A percentile compares a stretch with the other conserved stretches of the same genome.
Conservation (phyloP, 208 protist species). For the Crithidia bombi region DNA sequence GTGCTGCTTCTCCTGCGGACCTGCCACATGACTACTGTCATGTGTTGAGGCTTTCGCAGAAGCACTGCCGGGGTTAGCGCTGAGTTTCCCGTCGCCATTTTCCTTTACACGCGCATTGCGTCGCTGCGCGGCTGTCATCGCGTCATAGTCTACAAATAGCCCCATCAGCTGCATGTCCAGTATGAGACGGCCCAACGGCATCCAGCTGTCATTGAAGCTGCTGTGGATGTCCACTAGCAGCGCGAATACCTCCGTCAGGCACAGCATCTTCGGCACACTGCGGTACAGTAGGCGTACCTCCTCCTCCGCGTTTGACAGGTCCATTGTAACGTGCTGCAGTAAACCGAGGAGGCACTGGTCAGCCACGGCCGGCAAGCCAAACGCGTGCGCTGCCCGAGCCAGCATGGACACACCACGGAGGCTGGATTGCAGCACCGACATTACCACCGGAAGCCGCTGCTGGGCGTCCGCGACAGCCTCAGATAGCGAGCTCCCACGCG, state of each 20-base stretch:
- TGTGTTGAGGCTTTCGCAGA: neutral
- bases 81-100: neutral
- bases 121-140: neutral
- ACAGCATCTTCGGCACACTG: slow-evolving; percentile 46
- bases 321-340: slow-evolving; percentile 34
- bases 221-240: slow-evolving; percentile 42
- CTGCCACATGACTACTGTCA: neutral
- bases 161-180: slow-evolving; percentile 53
- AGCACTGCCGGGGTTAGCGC: neutral
- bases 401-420: slow-evolving; percentile 43
- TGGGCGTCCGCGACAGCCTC: slow-evolving; percentile 37
- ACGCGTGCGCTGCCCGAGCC: slow-evolving; percentile 21
- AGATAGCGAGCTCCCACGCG: slow-evolving; percentile 17
- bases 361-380: slow-evolving; percentile 28
- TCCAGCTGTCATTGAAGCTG: slow-evolving; percentile 46
- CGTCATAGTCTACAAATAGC: slow-evolving; percentile 25
- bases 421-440: slow-evolving; percentile 34
- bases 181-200: slow-evolving; percentile 33
- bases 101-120: neutral
- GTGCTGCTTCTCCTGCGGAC: neutral
- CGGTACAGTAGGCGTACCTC: slow-evolving; percentile 43
- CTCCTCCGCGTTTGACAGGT: slow-evolving; percentile 34
- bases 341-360: slow-evolving; percentile 50
- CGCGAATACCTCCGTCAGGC: slow-evolving; percentile 44
- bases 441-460: slow-evolving; percentile 23